Conservation (phyloP, 2,329 filamentous ascomycete genomes). For the Cladosporium sphaerospermum region DNA sequence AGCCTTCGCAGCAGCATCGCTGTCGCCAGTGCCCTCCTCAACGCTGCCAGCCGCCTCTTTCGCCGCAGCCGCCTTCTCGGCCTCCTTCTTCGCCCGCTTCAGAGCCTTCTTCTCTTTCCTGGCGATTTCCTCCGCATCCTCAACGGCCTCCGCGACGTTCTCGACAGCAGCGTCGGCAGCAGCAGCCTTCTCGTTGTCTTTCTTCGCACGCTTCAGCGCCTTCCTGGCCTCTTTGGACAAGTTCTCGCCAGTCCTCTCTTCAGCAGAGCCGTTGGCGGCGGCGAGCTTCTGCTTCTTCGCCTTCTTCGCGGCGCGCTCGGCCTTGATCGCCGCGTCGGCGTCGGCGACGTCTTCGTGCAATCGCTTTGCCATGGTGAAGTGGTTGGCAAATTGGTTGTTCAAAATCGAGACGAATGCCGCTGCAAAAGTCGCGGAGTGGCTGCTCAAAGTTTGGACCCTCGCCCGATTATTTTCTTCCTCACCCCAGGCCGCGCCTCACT, state of each 20-base stretch:
- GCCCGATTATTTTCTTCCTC: neutral
- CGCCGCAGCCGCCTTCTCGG: slow-evolving; percentile 21
- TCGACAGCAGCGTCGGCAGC: neutral
- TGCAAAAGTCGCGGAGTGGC: neutral
- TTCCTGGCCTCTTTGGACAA: slow-evolving; percentile 36
- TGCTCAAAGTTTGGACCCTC: neutral
- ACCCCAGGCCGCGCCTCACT: no score
- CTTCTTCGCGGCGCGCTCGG: slow-evolving; percentile 36
- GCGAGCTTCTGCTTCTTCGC: slow-evolving; percentile 30
- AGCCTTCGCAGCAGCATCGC: slow-evolving; percentile 34
- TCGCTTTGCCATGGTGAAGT: slow-evolving; percentile 19
- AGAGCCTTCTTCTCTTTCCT: slow-evolving; percentile 23
- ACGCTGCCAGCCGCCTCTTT: slow-evolving; percentile 22
- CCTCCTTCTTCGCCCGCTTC: slow-evolving; percentile 23
- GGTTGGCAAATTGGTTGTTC: no score
- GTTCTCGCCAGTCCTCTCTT: slow-evolving; percentile 14
- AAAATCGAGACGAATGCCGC: neutral
- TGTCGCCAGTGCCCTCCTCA: slow-evolving; percentile 23
- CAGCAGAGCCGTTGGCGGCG: slow-evolving; percentile 13
- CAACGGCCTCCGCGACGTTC: slow-evolving; percentile 10
- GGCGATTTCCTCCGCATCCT: neutral
- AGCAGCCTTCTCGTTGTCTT: slow-evolving; percentile 16
- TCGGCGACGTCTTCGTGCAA: slow-evolving; percentile 15
- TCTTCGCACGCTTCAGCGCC: slow-evolving; percentile 33
- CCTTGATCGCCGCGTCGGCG: slow-evolving; percentile 13